A percentile compares a stretch with the other conserved stretches of the same genome.
Evolutionary conservation across 192 early-diverging fungal species (phyloP).

Genomic region (Coemansia interrupta): DNA sequence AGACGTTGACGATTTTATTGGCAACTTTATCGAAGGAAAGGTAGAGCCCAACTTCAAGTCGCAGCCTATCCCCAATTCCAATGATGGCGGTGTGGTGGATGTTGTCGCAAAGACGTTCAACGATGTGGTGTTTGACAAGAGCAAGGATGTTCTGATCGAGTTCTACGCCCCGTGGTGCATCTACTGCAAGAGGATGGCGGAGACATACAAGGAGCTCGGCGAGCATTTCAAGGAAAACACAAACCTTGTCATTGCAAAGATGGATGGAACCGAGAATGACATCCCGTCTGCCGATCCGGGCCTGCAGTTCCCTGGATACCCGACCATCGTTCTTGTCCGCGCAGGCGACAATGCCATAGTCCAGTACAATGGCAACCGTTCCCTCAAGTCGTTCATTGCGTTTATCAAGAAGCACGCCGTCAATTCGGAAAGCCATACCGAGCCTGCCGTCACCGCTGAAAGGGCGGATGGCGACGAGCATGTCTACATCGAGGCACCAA

Average conservation of each 20-base stretch:
- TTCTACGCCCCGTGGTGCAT: conserved; percentile 91
- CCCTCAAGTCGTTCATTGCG: conserved; percentile 63
- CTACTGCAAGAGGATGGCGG: conserved; percentile 72
- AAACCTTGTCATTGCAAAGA: conserved; percentile 74
- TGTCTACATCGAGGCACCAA: conserved; percentile 11
- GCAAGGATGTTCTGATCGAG: conserved; percentile 90
- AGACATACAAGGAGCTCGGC: conserved; percentile 81
- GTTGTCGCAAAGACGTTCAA: conserved; percentile 83
- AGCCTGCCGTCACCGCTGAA: conserved; percentile 4
- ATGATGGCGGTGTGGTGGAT: conserved; percentile 85
- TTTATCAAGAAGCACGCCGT: conserved; percentile 73
- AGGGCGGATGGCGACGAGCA: conserved; percentile 3
- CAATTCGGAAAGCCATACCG: conserved; percentile 19
- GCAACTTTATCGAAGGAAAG: conserved; percentile 63
- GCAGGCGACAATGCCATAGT: conserved; percentile 72
- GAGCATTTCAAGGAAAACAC: conserved; percentile 45
- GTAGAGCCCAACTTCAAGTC: conserved; percentile 78
- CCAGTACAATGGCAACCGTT: conserved; percentile 78
- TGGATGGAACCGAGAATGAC: conserved; percentile 93
- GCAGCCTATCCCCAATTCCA: conserved; percentile 75
- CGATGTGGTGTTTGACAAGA: conserved; percentile 78
- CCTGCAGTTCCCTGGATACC: conserved; percentile 84
- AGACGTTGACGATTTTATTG: conserved; percentile 60
- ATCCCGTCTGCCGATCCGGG: conserved; percentile 61
- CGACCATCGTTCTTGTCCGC: conserved; percentile 90